Evolutionary conservation across 1,139 yeast species (phyloP).

Genomic region (Hyphopichia fennica): DNA sequence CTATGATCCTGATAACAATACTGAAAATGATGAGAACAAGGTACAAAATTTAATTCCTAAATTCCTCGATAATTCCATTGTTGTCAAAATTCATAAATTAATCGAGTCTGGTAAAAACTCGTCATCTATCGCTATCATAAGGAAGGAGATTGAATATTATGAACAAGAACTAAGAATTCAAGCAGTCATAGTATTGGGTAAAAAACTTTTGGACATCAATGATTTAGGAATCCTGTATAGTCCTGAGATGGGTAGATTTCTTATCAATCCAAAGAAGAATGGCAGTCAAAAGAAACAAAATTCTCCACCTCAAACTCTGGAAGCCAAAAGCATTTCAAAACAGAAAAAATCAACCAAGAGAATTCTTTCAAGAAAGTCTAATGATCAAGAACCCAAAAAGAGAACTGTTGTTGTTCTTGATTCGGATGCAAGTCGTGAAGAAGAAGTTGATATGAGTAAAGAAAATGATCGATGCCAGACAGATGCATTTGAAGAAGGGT

Average conservation of each 20-base stretch:
- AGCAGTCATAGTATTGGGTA: constrained; percentile 22
- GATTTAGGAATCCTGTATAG: constrained; percentile 10
- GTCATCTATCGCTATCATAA: background rate
- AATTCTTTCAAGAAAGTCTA: background rate
- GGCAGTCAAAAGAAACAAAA: too few species aligned
- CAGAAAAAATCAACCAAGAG: constrained; percentile 4
- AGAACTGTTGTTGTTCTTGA: too few species aligned
- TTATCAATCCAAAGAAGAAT: background rate
- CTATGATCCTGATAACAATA: too few species aligned
- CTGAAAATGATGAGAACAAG: background rate
- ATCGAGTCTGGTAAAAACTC: background rate
- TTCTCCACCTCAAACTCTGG: too few species aligned
- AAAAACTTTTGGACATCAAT: constrained; percentile 12
- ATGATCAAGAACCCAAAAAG: too few species aligned
- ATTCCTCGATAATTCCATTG: constrained; percentile 23
- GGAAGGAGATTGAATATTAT: constrained; percentile 14
- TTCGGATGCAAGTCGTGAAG: too few species aligned
- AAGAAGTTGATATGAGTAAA: too few species aligned
- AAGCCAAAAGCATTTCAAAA: background rate
- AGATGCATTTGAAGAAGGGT: background rate
- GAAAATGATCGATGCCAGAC: constrained; percentile 3
- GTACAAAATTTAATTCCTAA: constrained; percentile 18
- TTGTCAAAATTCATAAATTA: constrained; percentile 5
- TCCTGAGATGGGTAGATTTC: constrained; percentile 8
- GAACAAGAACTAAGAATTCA: constrained; percentile 24